Percentiles rank a stretch among this genome's conserved stretches.
Evolutionary conservation across 106 monocot genomes (phyloP).

Genomic region (Platanthera guangdongensis): DNA sequence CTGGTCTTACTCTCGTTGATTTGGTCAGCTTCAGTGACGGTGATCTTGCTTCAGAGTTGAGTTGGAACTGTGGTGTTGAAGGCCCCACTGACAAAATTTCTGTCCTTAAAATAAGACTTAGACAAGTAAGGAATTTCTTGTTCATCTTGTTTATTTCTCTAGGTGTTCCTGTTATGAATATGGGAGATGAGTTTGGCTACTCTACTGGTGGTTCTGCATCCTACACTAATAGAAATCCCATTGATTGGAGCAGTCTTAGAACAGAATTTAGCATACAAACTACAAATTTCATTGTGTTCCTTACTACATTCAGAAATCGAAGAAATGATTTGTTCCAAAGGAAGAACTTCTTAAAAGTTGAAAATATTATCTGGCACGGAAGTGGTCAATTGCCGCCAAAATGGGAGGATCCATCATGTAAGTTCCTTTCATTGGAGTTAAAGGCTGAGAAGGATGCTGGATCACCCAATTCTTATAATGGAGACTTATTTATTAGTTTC

Average conservation of each 20-base stretch:
- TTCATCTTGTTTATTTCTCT: slow-evolving; percentile 80
- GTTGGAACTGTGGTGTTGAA: slow-evolving; percentile 95
- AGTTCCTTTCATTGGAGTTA: slow-evolving; percentile 63
- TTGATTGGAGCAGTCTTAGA: slow-evolving; percentile 44
- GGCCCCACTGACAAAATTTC: slow-evolving; percentile 39
- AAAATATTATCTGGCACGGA: slow-evolving; percentile 75
- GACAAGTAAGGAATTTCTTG: slow-evolving; percentile 76
- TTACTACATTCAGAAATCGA: slow-evolving; percentile 47
- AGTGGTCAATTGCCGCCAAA: slow-evolving; percentile 53
- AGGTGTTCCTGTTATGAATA: slow-evolving; percentile 79
- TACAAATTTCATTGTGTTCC: slow-evolving; percentile 55
- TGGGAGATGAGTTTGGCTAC: slow-evolving; percentile 82
- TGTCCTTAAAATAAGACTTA: slow-evolving; percentile 55
- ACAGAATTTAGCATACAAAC: slow-evolving; percentile 49
- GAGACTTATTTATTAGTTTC: slow-evolving; percentile 60
- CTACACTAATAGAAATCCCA: slow-evolving; percentile 30
- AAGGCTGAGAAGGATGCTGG: slow-evolving; percentile 34
- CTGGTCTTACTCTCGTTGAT: slow-evolving; percentile 74
- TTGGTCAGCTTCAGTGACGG: slow-evolving; percentile 64
- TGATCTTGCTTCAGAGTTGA: slow-evolving; percentile 48
- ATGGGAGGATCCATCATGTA: slow-evolving; percentile 74
- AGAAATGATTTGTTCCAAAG: slow-evolving; percentile 72
- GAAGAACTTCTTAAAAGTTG: slow-evolving; percentile 44
- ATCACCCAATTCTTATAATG: slow-evolving; percentile 4
- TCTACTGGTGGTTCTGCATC: slow-evolving; percentile 48